A percentile compares a stretch with the other conserved stretches of the same genome.
Evolutionary conservation across 2,329 filamentous ascomycete species (phyloP).

Genomic region (Chrysoporthe cubensis): DNA sequence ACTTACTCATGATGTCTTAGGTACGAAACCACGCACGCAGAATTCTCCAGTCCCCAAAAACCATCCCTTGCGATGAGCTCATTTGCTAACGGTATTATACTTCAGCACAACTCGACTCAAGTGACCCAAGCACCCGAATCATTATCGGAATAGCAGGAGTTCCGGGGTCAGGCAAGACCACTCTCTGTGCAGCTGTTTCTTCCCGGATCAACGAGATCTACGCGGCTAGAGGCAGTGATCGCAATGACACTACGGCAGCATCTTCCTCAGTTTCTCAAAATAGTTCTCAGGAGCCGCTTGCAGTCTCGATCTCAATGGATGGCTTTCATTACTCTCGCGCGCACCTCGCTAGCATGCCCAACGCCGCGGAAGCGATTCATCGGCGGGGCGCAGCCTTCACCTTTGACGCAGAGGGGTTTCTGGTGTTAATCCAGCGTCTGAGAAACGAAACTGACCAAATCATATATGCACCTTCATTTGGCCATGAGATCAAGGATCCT

Average conservation of each 20-base stretch:
- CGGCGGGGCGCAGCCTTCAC: conserved; percentile 44
- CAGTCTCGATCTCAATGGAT: conserved; percentile 40
- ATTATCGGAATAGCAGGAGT: conserved; percentile 9
- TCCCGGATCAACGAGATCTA: background rate
- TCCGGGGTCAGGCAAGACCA: conserved; percentile 16
- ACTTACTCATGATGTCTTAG: no score
- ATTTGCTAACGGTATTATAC: no score
- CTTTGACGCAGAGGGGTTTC: conserved; percentile 38
- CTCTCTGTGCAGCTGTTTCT: background rate
- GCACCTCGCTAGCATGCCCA: conserved; percentile 37
- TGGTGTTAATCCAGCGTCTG: background rate
- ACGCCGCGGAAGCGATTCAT: conserved; percentile 39
- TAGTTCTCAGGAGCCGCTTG: no score
- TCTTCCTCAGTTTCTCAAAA: no score
- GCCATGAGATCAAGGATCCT: conserved; percentile 13
- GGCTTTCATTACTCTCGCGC: conserved; percentile 42
- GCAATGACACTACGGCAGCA: no score
- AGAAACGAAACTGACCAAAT: background rate
- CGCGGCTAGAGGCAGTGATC: no score
- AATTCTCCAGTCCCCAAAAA: no score
- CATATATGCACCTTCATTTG: conserved; percentile 3
- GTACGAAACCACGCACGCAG: no score
- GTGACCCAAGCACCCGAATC: background rate
- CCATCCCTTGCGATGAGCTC: no score
- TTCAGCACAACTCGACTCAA: no score